Conservation (phyloP, 768 basidiomycete genomes). For the Flagelloscypha sp. region DNA sequence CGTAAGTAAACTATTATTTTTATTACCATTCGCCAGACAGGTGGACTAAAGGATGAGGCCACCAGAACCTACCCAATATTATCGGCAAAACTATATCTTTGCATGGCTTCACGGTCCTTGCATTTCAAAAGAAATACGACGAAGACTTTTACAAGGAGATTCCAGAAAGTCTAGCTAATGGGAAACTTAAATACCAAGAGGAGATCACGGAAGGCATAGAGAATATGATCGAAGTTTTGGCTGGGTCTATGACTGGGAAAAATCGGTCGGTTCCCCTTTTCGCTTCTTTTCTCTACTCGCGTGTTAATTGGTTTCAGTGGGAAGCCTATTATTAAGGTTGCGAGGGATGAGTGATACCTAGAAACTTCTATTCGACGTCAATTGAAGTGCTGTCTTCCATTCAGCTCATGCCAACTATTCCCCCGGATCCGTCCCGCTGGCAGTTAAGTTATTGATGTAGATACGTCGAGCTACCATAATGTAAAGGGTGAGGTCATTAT, state of each 20-base stretch:
- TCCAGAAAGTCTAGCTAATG: conserved; percentile 20
- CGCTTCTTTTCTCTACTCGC: too few relatives aligned
- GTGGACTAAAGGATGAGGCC: conserved; percentile 1
- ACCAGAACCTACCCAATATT: conserved; percentile 22
- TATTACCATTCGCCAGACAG: too few relatives aligned
- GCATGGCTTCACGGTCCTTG: conserved; percentile 25
- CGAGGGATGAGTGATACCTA: too few relatives aligned
- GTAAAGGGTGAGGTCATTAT: too few relatives aligned
- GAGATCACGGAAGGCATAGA: conserved; percentile 24
- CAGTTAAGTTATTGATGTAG: too few relatives aligned
- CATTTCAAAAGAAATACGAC: conserved; percentile 17
- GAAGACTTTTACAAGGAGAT: conserved; percentile 23
- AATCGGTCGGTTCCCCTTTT: too few relatives aligned
- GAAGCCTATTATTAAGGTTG: conserved; percentile 10
- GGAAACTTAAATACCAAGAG: conserved; percentile 24
- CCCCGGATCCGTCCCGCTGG: too few relatives aligned
- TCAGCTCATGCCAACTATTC: too few relatives aligned
- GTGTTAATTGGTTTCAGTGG: too few relatives aligned
- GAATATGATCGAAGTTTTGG: conserved; percentile 19
- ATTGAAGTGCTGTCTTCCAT: conserved; percentile 23
- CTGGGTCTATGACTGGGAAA: conserved; percentile 23
- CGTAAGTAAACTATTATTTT: too few relatives aligned
- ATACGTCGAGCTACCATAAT: too few relatives aligned
- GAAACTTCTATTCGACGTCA: too few relatives aligned
- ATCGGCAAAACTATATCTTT: conserved; percentile 28